Evolutionary conservation across 1,284 basidiomycete genomes (phyloP).

Genomic region (Phylloboletellus chloephorus): DNA sequence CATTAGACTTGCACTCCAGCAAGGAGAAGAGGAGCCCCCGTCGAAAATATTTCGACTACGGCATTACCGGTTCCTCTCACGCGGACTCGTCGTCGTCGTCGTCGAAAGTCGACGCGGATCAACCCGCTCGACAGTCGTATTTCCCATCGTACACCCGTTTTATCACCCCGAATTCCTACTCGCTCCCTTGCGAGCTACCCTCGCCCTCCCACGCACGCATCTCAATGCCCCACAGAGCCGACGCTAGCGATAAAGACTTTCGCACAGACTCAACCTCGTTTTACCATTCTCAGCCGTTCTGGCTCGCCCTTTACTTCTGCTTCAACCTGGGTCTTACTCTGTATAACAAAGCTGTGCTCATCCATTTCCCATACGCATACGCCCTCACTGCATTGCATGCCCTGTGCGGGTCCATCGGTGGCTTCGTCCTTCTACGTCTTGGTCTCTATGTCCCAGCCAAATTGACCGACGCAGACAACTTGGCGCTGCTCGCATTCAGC

Average conservation of each 20-base stretch:
- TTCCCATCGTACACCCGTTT: constrained; percentile 2
- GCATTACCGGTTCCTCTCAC: constrained; percentile 6
- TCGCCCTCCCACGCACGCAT: constrained; percentile 12
- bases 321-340: constrained; percentile 88
- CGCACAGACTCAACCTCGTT: constrained; percentile 14
- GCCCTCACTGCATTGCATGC: constrained; percentile 84
- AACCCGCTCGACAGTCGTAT: neutral
- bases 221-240: neutral
- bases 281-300: constrained; percentile 41
- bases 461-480: constrained; percentile 51
- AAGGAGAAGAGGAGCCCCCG: constrained; percentile 19
- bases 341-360: constrained; percentile 88
- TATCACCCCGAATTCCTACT: constrained; percentile 3
- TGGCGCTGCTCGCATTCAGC: constrained; percentile 74
- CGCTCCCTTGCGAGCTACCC: constrained; percentile 24
- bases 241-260: constrained; percentile 4
- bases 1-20: neutral
- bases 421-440: constrained; percentile 56
- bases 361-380: constrained; percentile 90
- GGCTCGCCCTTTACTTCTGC: constrained; percentile 78
- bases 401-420: constrained; percentile 78
- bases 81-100: constrained; percentile 1
- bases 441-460: constrained; percentile 60
- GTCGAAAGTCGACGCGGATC: constrained; percentile 9
- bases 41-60: constrained; percentile 24